Conservation (phyloP, 1,284 basidiomycete genomes). For the Sanghuangporus baumii region DNA sequence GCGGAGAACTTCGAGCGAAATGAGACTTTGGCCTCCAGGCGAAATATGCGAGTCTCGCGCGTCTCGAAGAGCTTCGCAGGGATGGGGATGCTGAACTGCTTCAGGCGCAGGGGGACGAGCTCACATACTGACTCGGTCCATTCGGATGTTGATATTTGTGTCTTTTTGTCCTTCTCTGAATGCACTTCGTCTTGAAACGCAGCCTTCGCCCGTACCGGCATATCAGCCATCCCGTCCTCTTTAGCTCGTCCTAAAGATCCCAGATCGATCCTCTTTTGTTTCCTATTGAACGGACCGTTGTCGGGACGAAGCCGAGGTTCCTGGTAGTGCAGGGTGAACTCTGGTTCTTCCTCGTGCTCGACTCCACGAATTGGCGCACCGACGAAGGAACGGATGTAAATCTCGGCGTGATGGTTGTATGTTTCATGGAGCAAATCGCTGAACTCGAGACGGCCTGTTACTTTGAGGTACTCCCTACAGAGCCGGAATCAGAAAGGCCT, state of each 20-base stretch:
- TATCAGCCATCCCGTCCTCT: neutral
- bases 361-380: neutral
- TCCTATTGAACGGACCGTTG: neutral
- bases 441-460: neutral
- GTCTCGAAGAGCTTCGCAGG: neutral
- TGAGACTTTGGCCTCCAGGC: neutral
- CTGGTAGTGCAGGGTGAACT: neutral
- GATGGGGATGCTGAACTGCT: neutral
- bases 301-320: neutral
- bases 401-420: neutral
- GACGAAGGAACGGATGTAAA: neutral
- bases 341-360: neutral
- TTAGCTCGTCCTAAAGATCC: no score
- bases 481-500: neutral
- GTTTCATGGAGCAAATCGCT: neutral
- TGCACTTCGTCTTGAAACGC: neutral
- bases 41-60: constrained; percentile 1
- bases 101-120: neutral
- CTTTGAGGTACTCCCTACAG: neutral
- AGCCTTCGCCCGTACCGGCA: no score
- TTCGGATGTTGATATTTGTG: neutral
- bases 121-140: neutral
- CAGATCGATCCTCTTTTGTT: neutral
- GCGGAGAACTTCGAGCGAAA: neutral
- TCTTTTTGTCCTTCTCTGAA: neutral